phyloP scores from a whole-genome alignment of 306 rosid genomes.

The Quercus berberidifolia region DNA sequence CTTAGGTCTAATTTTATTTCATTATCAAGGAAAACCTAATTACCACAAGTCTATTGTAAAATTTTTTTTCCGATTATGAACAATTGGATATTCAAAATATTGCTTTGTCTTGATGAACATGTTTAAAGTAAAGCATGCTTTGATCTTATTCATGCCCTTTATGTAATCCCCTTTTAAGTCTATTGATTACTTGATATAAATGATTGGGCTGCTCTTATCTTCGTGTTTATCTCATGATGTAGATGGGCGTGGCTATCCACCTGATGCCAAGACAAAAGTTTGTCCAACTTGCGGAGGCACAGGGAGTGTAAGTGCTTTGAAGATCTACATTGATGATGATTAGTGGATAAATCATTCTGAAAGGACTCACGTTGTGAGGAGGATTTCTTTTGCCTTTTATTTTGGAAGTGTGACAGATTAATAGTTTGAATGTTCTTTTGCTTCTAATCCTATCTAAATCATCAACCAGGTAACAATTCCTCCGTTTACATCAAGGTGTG shows the following conservation, averaged over 20 bases:
- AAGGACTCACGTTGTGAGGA: constrained; percentile 20
- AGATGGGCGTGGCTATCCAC: constrained; percentile 86
- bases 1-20: background rate
- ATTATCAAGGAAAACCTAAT: background rate
- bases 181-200: background rate
- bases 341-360: constrained; percentile 17
- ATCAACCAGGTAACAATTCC: constrained; percentile 79
- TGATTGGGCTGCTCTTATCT: background rate
- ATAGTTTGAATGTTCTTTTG: constrained; percentile 2
- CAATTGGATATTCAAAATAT: background rate
- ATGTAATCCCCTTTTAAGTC: constrained; percentile 14
- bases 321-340: constrained; percentile 20
- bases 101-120: background rate
- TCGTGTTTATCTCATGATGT: constrained; percentile 23
- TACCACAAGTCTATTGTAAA: background rate
- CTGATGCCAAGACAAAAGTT: constrained; percentile 56
- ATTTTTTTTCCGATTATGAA: background rate
- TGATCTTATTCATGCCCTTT: constrained; percentile 15
- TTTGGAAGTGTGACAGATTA: background rate
- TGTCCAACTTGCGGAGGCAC: constrained; percentile 90
- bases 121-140: constrained; percentile 13
- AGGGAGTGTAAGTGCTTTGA: constrained; percentile 85
- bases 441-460: constrained; percentile 25
- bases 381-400: constrained; percentile 3
- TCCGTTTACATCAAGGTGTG: constrained; percentile 90